Percentiles rank a stretch among this genome's conserved stretches.
Conservation (phyloP, 139 green algal genomes). For the Desmodesmus armatus region DNA sequence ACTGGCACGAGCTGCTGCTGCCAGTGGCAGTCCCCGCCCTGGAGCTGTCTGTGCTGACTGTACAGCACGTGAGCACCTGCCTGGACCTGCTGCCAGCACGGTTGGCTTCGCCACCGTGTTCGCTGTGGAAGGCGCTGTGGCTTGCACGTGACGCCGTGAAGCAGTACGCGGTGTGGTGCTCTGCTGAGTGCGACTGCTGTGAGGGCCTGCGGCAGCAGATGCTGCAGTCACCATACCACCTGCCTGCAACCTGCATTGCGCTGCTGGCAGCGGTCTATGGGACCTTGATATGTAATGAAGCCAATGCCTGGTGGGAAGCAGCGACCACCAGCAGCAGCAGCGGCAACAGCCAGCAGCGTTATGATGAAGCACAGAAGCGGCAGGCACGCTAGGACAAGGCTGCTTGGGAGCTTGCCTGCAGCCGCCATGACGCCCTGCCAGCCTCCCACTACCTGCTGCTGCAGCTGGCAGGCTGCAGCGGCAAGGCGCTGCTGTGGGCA, state of each 20-base stretch:
- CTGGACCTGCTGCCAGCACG: not conserved
- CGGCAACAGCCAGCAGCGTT: not conserved
- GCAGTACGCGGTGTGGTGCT: not conserved
- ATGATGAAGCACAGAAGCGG: too few relatives aligned
- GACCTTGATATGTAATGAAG: not conserved
- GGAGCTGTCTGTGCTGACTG: too few relatives aligned
- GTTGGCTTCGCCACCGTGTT: too few relatives aligned
- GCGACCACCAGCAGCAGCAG: not conserved
- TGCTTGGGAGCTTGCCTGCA: too few relatives aligned
- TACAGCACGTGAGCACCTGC: too few relatives aligned
- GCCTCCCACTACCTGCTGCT: too few relatives aligned
- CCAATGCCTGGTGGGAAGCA: not conserved
- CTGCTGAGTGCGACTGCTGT: not conserved
- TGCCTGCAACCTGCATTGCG: not conserved
- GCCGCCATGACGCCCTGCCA: too few relatives aligned
- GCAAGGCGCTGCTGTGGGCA: too few relatives aligned
- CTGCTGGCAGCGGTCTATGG: not conserved
- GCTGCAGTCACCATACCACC: not conserved
- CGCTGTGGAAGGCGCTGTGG: not conserved
- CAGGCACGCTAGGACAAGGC: too few relatives aligned
- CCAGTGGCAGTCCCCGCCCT: too few relatives aligned
- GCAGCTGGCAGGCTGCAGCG: not conserved
- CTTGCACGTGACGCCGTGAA: not conserved
- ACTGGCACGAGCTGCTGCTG: not conserved
- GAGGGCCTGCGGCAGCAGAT: not conserved